Evolutionary conservation across 2,329 filamentous ascomycete genomes (phyloP), one percentile per base, ranked within the genome.

Genomic region (Didymella lethalis): DNA sequence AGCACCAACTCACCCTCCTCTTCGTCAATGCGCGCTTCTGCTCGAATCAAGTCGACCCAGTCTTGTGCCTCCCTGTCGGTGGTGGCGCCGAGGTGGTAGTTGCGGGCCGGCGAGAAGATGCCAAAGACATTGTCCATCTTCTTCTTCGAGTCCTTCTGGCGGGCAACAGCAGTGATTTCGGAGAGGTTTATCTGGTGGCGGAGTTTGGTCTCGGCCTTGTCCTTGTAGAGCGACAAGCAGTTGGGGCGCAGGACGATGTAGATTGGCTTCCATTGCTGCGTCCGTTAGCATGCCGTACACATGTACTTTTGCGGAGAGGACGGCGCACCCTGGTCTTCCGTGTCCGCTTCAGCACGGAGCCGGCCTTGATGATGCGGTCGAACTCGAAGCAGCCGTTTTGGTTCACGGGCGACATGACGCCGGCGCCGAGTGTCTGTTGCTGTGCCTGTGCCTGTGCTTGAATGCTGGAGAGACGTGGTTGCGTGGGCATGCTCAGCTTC

Each of bases 361-460:
- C 93, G 57, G 90, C 88, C 80, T 96, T 98, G 76, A 98, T 85
- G 54, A 98, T 91, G 49, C 93, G 89, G 77, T 99, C 95, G 72
- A 96, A 96, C 72, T 95, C 93, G 76, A 97, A 99, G 77, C 92
- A 95, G 63, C 95, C 95, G 77, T 96, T 93, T 77, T 96, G 90
- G 74, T 94, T 96, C 64, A 98, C 92, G 4, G 93, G 92, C 29
- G 92, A 95, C 72, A 92, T 88, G 16, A 88, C 83, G 64, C 90
- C 87, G 43, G 64, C 59, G 43, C 63, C 66, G 51, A 63, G 70
- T 60, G 63, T 55, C 48, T 66, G 71, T 60, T 62, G 55, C 48
- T 66, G 71, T 60, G 63, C 56, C 45, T 50, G 32, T 23, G 63
- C 57, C 48, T 66, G 71, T 60, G 63, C 56, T 43, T 50, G 32